Evolutionary conservation across 208 protist species (phyloP), one percentile per base, ranked within the genome.

Genomic region (Leishmania braziliensis): DNA sequence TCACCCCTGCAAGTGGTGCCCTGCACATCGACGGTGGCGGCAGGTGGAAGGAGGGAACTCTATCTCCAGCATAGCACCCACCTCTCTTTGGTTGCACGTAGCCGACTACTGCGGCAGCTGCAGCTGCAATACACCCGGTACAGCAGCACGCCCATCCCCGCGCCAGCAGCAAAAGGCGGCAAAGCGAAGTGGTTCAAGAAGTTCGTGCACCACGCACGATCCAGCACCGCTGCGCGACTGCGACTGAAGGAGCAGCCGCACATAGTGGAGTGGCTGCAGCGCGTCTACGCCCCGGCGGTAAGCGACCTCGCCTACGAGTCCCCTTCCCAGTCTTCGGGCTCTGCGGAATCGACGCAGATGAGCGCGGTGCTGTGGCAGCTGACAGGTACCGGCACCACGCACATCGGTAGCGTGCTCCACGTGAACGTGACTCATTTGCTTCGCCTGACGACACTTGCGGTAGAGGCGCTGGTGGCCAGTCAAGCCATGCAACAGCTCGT

Each of bases 401-500:
- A 82, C 72, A 65, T 85, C 2, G 82, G 82, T 33, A 75, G 69
- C 75, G 75, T 81, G 9, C 26, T 84, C 16, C 60, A 84, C 62
- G 84, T 90, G 33, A 79, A 88, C 78, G 58, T 88, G 50, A 87
- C 82, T 23, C 77, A 84, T 12, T 56, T 77, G 6, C 75, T 90
- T 20, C 70, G 84, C 58, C 72, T 81, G n/a, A 80, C 86, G 14
- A 84, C 83, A 6, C 78, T 90, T 46, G 75, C 75, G 14, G 83
- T 87, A 73, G 81, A 85, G 36, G 87, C 83, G 29, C 69, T 86
- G 16, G 70, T 80, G 29, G 76, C 74, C 16, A 74, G 78, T 33
- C 82, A 77, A 23, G 75, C 82, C 68, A 81, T 90, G 58, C 86
- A 83, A 26, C 80, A 88, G 76, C 80, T 88, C 54, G 63, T 90